These are phyloP conservation scores for Curvularia lunata DNA, from an alignment of 2,329 filamentous ascomycete species.

Conservation along the genomic window DNA sequence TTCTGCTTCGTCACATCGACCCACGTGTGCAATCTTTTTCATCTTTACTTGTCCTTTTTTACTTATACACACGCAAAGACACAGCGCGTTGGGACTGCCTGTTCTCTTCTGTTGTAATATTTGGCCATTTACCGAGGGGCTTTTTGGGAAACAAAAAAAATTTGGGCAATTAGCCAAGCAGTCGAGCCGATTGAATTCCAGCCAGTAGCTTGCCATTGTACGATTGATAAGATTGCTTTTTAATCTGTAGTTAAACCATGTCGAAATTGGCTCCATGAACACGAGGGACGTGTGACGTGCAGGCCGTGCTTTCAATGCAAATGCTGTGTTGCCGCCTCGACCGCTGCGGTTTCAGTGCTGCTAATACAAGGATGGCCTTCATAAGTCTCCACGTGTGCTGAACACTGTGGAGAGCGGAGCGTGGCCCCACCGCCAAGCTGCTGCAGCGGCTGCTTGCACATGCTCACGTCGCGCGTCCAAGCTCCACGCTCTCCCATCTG, in stretches of 20 bases:
- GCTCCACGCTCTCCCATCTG: constrained; percentile 8
- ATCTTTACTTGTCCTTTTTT: not conserved
- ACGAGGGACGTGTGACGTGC: not conserved
- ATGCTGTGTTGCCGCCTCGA: not conserved
- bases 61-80: not conserved
- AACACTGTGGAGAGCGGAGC: constrained; percentile 11
- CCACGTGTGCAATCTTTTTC: constrained; percentile 8
- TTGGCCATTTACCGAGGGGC: constrained; percentile 1
- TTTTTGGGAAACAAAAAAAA: constrained; percentile 7
- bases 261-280: not conserved
- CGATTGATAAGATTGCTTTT: not conserved
- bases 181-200: constrained; percentile 4
- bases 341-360: constrained; percentile 4
- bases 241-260: not conserved
- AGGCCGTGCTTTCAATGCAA: not conserved
- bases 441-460: constrained; percentile 5
- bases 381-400: constrained; percentile 6
- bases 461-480: constrained; percentile 12
- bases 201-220: constrained; percentile 1
- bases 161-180: constrained; percentile 8
- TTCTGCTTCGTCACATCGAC: constrained; percentile 15
- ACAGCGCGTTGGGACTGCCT: constrained; percentile 4
- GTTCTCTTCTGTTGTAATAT: constrained; percentile 14
- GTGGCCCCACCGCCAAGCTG: constrained; percentile 20
- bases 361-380: constrained; percentile 6